Base-by-base conservation (phyloP, 2,329 filamentous ascomycete genomes). In the Aspergillus brasiliensis region DNA sequence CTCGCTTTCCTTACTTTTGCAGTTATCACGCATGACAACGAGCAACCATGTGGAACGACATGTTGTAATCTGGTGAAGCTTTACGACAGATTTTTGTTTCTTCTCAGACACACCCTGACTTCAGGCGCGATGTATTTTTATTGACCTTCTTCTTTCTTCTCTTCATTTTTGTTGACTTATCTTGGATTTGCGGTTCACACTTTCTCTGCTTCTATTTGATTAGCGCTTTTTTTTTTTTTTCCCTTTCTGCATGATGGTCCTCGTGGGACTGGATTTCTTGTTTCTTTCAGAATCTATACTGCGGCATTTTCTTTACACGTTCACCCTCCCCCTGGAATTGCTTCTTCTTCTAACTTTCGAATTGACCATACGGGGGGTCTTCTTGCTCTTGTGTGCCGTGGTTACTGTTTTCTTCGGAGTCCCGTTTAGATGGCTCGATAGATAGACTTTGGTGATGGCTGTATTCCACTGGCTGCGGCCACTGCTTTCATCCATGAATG, bases 21-120 rank as follows among this genome's bases (percentile, higher is more conserved):
- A 66, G 42, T 59, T 58, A 68, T 64, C 59, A 68, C 66, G 63
- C 66, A 66, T 62, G 66, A 68, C 64, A 62, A 69, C 63, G 67
- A 69, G 57, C 60, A 61, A 64, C 63, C 63, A 69, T 63, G 67
- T 68, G 67, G 61, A 62, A 69, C 59, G 67, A 67, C 40, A 46
- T 63, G 63, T 65, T 68, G 52, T 57, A 57, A 67, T 61, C 61
- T 59, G 53, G 61, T 63, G 62, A 60, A 65, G 58, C 51, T 66
- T 63, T 60, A 66, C 59, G 63, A 64, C 56, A 42, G 19, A 55
- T 48, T 57, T 56, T 54, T 19, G 57, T 57, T 42, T 53, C 63
- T 59, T 62, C 3, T 11, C 31, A 34, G 31, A 34, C 31, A 5
- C 31, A 34, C 31, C 31, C 31, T 34, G 31, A 34, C 60, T 62